Evolutionary conservation across 768 basidiomycete species (phyloP).

Genomic region (Suillus clintonianus): DNA sequence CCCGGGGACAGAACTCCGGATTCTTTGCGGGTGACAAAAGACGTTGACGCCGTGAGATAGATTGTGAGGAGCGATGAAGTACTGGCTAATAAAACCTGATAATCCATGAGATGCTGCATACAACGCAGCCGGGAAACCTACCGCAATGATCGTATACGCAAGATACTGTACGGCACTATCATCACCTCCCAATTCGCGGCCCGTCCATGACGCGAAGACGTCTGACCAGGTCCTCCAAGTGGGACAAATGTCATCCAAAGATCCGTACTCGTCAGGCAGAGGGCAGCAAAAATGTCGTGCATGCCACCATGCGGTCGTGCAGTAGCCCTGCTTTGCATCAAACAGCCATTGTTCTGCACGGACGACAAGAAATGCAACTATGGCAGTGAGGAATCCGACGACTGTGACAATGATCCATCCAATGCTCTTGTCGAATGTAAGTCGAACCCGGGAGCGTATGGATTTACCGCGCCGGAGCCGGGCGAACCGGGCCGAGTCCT

Average conservation of each 20-base stretch:
- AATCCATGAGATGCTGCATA: background rate
- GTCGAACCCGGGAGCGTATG: constrained; percentile 60
- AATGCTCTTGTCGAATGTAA: constrained; percentile 71
- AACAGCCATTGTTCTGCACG: constrained; percentile 88
- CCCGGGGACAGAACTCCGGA: constrained; percentile 63
- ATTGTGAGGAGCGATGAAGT: constrained; percentile 81
- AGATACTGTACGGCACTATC: constrained; percentile 61
- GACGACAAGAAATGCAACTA: constrained; percentile 85
- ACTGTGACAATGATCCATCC: constrained; percentile 91
- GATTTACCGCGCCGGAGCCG: constrained; percentile 72
- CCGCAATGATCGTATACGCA: constrained; percentile 76
- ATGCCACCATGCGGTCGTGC: constrained; percentile 65
- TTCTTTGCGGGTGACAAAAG: constrained; percentile 88
- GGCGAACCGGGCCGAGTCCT: constrained; percentile 83
- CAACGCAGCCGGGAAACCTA: constrained; percentile 41
- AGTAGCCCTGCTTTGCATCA: constrained; percentile 92
- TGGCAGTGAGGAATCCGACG: constrained; percentile 83
- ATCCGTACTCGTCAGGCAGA: constrained; percentile 13
- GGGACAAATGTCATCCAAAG: constrained; percentile 47
- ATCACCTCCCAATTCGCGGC: constrained; percentile 26
- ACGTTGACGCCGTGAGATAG: constrained; percentile 83
- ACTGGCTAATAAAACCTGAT: constrained; percentile 71
- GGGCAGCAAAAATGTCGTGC: constrained; percentile 86
- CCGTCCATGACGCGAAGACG: constrained; percentile 40
- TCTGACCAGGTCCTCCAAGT: constrained; percentile 81